A percentile compares a stretch with the other conserved stretches of the same genome.
These are phyloP conservation scores for Paramecium primaurelia DNA, from an alignment of 73 alveolate species.

Conservation along the genomic window DNA sequence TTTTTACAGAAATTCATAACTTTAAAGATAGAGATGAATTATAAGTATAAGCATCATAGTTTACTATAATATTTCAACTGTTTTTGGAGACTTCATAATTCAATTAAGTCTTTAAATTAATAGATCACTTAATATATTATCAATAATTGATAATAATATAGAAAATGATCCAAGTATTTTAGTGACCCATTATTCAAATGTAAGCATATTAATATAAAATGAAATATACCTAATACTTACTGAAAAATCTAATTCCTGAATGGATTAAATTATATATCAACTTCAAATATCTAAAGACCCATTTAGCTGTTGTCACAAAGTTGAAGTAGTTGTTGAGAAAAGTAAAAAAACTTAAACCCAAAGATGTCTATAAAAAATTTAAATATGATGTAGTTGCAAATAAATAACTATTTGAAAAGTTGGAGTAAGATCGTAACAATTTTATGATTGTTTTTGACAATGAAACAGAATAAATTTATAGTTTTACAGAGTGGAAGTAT, in stretches of 20 bases:
- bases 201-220: neutral
- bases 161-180: neutral
- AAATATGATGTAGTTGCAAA: neutral
- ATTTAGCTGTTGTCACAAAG: neutral
- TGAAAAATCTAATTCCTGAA: constrained; percentile 17
- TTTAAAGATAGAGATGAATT: neutral
- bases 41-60: neutral
- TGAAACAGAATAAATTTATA: neutral
- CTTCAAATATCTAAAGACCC: neutral
- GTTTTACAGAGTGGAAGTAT: neutral
- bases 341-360: neutral
- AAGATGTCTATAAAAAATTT: neutral
- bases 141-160: neutral
- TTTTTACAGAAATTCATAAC: neutral
- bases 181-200: neutral
- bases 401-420: neutral
- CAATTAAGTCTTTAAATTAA: neutral
- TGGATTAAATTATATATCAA: constrained; percentile 32
- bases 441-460: neutral
- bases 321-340: neutral
- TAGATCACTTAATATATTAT: neutral
- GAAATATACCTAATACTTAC: constrained; percentile 28
- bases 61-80: neutral
- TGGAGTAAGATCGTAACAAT: neutral
- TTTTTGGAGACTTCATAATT: neutral